phyloP scores from a whole-genome alignment of 257 asterid genomes.

The Fraxinus americana region DNA sequence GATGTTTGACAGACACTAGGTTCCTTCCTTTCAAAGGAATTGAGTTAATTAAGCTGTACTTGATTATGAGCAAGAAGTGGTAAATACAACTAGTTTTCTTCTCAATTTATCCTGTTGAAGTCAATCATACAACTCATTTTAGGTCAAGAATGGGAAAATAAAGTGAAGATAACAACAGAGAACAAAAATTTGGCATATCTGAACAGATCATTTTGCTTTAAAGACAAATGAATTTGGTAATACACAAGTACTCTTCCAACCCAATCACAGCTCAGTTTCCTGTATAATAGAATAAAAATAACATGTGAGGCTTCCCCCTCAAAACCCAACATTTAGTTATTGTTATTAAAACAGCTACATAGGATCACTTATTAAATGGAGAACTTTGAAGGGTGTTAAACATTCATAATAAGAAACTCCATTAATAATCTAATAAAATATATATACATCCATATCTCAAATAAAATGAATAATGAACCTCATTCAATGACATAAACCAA shows the following conservation, averaged over 20 bases:
- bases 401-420: background rate
- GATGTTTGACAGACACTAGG: background rate
- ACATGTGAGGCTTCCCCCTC: constrained; percentile 42
- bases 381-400: background rate
- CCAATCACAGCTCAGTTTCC: constrained; percentile 44
- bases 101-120: constrained; percentile 32
- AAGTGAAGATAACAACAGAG: constrained; percentile 20
- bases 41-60: background rate
- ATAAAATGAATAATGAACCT: too few species aligned
- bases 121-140: constrained; percentile 40
- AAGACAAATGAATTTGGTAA: constrained; percentile 29
- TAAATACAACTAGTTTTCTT: constrained; percentile 30
- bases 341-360: constrained; percentile 25
- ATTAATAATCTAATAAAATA: background rate
- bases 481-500: too few species aligned
- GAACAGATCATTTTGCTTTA: constrained; percentile 26
- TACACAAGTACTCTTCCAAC: constrained; percentile 38
- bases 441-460: too few species aligned
- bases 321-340: constrained; percentile 28
- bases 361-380: constrained; percentile 20
- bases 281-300: constrained; percentile 34
- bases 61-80: background rate
- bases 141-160: constrained; percentile 32
- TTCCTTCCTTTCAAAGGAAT: background rate
- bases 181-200: constrained; percentile 26